phyloP scores from a whole-genome alignment of 768 basidiomycete genomes.

The Macrolepiota dolichaula region DNA sequence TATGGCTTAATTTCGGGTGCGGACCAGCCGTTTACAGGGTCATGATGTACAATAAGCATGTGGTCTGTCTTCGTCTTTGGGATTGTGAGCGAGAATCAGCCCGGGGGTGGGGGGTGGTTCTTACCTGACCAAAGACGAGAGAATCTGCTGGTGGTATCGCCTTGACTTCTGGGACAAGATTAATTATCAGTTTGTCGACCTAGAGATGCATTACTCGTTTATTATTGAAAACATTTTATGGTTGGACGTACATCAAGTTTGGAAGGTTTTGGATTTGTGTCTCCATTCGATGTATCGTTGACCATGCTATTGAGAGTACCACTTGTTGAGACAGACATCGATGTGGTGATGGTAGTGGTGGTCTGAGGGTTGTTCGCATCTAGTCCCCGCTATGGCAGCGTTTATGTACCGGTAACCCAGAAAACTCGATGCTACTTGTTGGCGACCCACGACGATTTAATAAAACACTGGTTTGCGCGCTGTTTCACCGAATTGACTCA shows the following conservation, averaged over 20 bases:
- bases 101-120: constrained; percentile 10
- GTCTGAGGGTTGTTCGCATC: neutral
- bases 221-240: neutral
- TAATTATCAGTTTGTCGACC: constrained; percentile 55
- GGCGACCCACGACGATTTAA: neutral
- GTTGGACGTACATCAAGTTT: neutral
- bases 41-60: constrained; percentile 69
- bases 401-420: neutral
- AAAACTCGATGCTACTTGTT: neutral
- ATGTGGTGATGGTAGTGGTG: neutral
- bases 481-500: neutral
- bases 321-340: neutral
- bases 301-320: neutral
- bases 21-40: constrained; percentile 65
- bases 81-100: neutral
- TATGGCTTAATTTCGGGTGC: constrained; percentile 74
- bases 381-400: neutral
- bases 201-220: constrained; percentile 20
- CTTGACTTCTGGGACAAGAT: constrained; percentile 44
- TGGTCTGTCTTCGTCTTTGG: constrained; percentile 69
- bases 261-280: neutral
- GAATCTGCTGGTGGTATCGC: constrained; percentile 43
- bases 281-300: neutral
- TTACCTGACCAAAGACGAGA: constrained; percentile 57
- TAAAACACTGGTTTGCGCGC: neutral